Evolutionary conservation across 1,284 basidiomycete genomes (phyloP).

Genomic region (Agroathelia rolfsii): DNA sequence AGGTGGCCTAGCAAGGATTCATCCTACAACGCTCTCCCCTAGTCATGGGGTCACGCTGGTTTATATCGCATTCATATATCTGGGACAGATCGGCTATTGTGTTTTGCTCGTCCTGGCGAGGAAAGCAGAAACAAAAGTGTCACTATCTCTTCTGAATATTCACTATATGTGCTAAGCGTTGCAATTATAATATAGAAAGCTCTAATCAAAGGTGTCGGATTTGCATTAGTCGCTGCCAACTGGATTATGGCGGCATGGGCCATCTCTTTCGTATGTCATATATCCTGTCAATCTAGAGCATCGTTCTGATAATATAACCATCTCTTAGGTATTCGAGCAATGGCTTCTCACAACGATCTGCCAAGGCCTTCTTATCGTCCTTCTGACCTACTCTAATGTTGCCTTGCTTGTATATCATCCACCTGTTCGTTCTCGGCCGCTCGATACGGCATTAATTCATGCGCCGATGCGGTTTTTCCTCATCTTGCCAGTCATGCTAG

Average conservation of each 20-base stretch:
- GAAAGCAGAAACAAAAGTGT: slow-evolving; percentile 75
- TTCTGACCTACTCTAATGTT: slow-evolving; percentile 59
- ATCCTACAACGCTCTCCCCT: slow-evolving; percentile 70
- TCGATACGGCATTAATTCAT: slow-evolving; percentile 63
- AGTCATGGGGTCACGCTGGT: slow-evolving; percentile 49
- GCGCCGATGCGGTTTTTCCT: slow-evolving; percentile 66
- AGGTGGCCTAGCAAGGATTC: slow-evolving; percentile 45
- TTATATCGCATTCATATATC: slow-evolving; percentile 55
- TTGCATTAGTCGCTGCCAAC: slow-evolving; percentile 72
- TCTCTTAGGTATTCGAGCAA: slow-evolving; percentile 43
- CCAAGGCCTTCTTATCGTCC: slow-evolving; percentile 46
- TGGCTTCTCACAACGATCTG: slow-evolving; percentile 54
- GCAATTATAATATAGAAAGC: slow-evolving; percentile 47
- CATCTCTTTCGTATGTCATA: slow-evolving; percentile 57
- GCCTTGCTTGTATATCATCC: slow-evolving; percentile 58
- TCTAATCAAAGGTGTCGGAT: slow-evolving; percentile 67
- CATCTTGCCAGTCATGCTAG: slow-evolving; percentile 38
- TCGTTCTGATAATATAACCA: background rate
- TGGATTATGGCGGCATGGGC: slow-evolving; percentile 80
- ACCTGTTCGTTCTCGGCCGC: slow-evolving; percentile 41
- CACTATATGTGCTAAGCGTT: slow-evolving; percentile 5
- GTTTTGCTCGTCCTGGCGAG: slow-evolving; percentile 59
- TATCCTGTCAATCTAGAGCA: too few relatives aligned
- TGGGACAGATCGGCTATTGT: slow-evolving; percentile 73
- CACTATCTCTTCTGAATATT: background rate